phyloP scores from a whole-genome alignment of 805 yeast genomes.

The Teunomyces pallodes region DNA sequence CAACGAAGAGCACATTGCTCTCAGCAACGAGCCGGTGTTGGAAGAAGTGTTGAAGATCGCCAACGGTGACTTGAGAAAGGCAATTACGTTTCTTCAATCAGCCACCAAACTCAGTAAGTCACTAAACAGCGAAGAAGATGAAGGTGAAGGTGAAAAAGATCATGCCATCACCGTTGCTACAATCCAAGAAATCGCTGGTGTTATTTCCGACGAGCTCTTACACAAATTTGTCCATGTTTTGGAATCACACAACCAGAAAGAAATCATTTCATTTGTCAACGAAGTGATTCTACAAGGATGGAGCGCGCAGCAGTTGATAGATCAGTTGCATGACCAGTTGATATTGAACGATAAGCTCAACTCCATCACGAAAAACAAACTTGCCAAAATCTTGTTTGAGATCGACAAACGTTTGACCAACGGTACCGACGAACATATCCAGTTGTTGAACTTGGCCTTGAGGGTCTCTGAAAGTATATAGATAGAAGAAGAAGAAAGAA shows the following conservation, averaged over 20 bases:
- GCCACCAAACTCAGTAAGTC: conserved; percentile 57
- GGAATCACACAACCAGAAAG: conserved; percentile 21
- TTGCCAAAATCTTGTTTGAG: conserved; percentile 66
- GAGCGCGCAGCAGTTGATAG: conserved; percentile 71
- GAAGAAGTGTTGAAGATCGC: conserved; percentile 67
- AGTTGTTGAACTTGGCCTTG: conserved; percentile 60
- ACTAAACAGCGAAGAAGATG: conserved; percentile 20
- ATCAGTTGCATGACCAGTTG: conserved; percentile 68
- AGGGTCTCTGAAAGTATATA: conserved; percentile 21
- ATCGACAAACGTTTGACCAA: conserved; percentile 72
- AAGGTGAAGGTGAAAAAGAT: conserved; percentile 19
- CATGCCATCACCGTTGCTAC: conserved; percentile 43
- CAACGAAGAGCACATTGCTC: conserved; percentile 31
- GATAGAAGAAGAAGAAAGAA: neutral
- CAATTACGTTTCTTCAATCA: conserved; percentile 86
- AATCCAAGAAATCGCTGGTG: conserved; percentile 74
- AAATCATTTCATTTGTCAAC: conserved; percentile 44
- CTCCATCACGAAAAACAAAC: conserved; percentile 57
- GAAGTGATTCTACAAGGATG: conserved; percentile 65
- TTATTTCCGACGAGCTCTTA: conserved; percentile 54
- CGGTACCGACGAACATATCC: conserved; percentile 89
- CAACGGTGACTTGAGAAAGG: conserved; percentile 88
- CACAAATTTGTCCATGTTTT: conserved; percentile 37
- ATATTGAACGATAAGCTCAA: conserved; percentile 51
- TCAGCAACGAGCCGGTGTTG: conserved; percentile 51